Evolutionary conservation across 257 asterid genomes (phyloP), one percentile per base, ranked within the genome.

Genomic region (Capsicum chinense): DNA sequence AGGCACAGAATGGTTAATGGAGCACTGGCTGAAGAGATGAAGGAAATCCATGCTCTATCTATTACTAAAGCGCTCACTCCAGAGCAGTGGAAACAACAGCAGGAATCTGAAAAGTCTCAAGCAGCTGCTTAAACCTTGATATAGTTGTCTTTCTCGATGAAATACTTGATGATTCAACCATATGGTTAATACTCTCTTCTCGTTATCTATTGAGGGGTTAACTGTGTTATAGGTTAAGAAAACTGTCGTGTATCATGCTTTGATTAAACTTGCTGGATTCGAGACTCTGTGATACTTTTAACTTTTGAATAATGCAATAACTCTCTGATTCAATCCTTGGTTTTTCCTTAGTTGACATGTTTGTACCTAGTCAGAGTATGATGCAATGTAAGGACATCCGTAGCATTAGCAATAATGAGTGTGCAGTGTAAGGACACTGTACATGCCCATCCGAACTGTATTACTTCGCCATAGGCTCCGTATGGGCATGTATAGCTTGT

Each of bases 1-100:
- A 94, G 98, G 94, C 99, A 95, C 87, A 88, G 99, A 37, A 86
- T 93, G 89, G 97, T 95, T 21, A 95, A 95, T 73, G 87, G 90
- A 73, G 97, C 99, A 12, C 78, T 95, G 64, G 89, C 52, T 0
- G 99, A 95, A 85, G 97, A 94, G 90, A 88, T 95, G 95, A 93
- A 91, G 69, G 91, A 93, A 57, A 94, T 95, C 74, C 98, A 95
- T 52, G 98, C 98, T 42, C 99, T 95, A 86, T 95, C 97, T 73
- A 95, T 95, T 67, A 90, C 97, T 0, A 95, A 94, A 86, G 98
- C 97, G 26, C 83, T 87, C 64, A 94, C 98, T 19, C 94, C 97
- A 17, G 93, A 88, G 79, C 97, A 94, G 85, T 93, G 98, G 97
- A 90, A 93, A 82, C 92, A 91, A 58, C 93, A 87, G 83, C 92